phyloP scores from a whole-genome alignment of 495 filamentous ascomycete species.

The Baudoinia panamericana region DNA sequence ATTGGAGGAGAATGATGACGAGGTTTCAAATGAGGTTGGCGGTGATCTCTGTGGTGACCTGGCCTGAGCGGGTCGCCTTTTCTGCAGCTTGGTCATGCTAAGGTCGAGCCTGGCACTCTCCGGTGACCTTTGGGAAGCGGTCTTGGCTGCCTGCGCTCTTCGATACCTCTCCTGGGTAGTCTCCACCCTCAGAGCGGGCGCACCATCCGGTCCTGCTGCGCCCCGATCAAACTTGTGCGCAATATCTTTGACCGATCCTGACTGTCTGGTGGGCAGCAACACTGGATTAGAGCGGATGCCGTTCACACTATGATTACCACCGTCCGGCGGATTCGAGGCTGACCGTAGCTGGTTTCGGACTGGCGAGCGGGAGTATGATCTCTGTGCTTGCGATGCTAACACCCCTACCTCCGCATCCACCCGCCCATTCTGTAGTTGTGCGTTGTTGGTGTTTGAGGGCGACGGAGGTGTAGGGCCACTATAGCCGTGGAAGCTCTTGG shows the following conservation, averaged over 20 bases:
- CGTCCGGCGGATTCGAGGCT: background rate
- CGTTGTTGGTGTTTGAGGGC: background rate
- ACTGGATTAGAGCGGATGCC: conserved; percentile 16
- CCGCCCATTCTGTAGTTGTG: background rate
- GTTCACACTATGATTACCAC: conserved; percentile 5
- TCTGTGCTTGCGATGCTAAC: background rate
- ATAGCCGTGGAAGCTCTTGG: conserved; percentile 1
- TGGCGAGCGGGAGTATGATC: conserved; percentile 9
- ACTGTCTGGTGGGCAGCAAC: conserved; percentile 18
- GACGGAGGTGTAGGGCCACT: background rate
- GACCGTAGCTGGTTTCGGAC: conserved; percentile 4
- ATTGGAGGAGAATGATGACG: conserved; percentile 13
- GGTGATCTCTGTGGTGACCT: conserved; percentile 15
- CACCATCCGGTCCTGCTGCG: conserved; percentile 1
- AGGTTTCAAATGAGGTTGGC: conserved; percentile 16
- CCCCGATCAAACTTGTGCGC: conserved; percentile 47
- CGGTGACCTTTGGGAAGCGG: conserved; percentile 2
- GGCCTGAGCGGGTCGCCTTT: conserved; percentile 8
- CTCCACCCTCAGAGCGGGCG: conserved; percentile 3
- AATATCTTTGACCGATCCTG: conserved; percentile 48
- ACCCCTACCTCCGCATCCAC: background rate
- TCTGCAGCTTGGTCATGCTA: conserved; percentile 16
- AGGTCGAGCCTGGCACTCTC: conserved; percentile 3
- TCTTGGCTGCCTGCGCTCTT: conserved; percentile 8
- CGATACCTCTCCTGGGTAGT: conserved; percentile 11